Conservation (phyloP, 805 yeast genomes). For the Tetrapisispora phaffii region DNA sequence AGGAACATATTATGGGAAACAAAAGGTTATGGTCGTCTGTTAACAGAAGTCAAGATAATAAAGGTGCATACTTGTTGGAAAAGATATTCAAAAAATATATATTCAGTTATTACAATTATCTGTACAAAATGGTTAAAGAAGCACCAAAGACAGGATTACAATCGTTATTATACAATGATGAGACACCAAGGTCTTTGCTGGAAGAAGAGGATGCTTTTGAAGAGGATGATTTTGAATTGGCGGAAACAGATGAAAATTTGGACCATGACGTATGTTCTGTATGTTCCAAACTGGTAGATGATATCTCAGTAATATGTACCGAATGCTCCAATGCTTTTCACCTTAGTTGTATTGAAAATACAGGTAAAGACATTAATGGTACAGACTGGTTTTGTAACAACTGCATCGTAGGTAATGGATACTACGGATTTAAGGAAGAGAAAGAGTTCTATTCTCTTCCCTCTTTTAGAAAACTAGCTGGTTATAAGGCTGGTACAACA, state of each 20-base stretch:
- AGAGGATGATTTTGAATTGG: slow-evolving; percentile 11
- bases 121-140: slow-evolving; percentile 13
- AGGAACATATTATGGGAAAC: slow-evolving; percentile 9
- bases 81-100: slow-evolving; percentile 21
- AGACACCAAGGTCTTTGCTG: slow-evolving; percentile 28
- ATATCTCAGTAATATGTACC: slow-evolving; percentile 46
- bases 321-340: slow-evolving; percentile 69
- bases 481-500: slow-evolving; percentile 34
- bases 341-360: slow-evolving; percentile 5
- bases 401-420: slow-evolving; percentile 81
- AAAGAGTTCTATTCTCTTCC: slow-evolving; percentile 44
- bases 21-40: slow-evolving; percentile 23
- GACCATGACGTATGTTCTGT: slow-evolving; percentile 36
- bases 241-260: slow-evolving; percentile 6
- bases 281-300: slow-evolving; percentile 39
- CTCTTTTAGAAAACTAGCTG: slow-evolving; percentile 49
- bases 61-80: neutral
- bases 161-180: slow-evolving; percentile 10
- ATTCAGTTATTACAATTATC: slow-evolving; percentile 27
- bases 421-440: slow-evolving; percentile 75
- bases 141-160: neutral
- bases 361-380: neutral
- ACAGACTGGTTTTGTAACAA: slow-evolving; percentile 69
- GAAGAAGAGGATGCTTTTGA: slow-evolving; percentile 3
- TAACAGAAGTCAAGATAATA: slow-evolving; percentile 7